Evolutionary conservation across 257 asterid genomes (phyloP).

Genomic region (Coffea canephora): DNA sequence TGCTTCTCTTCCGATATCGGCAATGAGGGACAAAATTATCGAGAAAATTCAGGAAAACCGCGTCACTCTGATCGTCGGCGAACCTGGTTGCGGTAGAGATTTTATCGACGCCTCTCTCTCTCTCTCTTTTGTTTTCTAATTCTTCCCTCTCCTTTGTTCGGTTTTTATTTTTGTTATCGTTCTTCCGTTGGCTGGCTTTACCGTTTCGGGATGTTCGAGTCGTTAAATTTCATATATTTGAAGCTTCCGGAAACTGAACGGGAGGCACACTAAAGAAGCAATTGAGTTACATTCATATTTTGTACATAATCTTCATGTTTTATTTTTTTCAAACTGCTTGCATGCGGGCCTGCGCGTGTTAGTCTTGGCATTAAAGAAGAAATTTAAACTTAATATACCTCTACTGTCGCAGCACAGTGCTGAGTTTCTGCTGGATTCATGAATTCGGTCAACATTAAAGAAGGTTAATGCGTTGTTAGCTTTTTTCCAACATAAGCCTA

Average conservation of each 20-base stretch:
- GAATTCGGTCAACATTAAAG: not conserved
- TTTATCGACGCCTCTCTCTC: no score
- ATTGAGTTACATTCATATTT: no score
- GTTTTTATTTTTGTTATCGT: no score
- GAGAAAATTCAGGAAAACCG: constrained; percentile 81
- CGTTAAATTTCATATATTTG: not conserved
- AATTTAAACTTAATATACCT: no score
- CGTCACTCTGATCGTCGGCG: constrained; percentile 88
- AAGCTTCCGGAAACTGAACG: not conserved
- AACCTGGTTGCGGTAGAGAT: constrained; percentile 83
- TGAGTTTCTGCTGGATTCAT: not conserved
- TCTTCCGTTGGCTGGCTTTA: not conserved
- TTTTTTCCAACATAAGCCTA: not conserved
- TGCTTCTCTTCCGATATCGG: constrained; percentile 57
- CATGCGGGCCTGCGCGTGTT: not conserved
- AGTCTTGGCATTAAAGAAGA: not conserved
- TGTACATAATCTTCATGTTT: no score
- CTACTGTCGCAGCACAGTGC: no score
- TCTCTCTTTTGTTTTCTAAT: no score
- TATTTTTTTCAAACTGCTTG: not conserved
- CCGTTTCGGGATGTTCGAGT: not conserved
- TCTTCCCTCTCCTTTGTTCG: no score
- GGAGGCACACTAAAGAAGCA: no score
- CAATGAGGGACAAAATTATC: constrained; percentile 55
- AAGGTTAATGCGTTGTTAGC: not conserved